Percentiles rank a stretch among this genome's conserved stretches.
Conservation (phyloP, 78 protist genomes). For the slime mould (Dictyostelium discoideum) region DNA sequence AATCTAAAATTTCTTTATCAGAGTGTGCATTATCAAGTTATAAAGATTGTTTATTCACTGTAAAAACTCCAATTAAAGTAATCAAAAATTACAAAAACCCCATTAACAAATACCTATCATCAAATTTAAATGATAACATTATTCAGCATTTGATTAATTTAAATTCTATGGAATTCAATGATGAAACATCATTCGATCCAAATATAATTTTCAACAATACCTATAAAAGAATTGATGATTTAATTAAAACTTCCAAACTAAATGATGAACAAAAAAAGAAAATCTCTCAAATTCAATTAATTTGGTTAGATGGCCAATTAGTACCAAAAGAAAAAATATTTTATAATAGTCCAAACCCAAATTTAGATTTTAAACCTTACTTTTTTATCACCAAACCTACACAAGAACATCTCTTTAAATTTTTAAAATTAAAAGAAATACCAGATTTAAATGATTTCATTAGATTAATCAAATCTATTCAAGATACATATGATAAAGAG, state of each 20-base stretch:
- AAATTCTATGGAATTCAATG: not conserved
- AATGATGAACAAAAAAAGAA: not conserved
- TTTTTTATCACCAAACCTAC: not conserved
- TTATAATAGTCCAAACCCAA: not conserved
- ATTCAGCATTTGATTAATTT: not conserved
- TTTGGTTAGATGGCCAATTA: not conserved
- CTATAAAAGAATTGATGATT: not conserved
- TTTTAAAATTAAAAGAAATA: not conserved
- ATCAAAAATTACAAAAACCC: not conserved
- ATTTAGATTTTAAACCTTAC: not conserved
- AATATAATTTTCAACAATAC: too few species aligned
- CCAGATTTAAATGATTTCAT: not conserved
- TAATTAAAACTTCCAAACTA: not conserved
- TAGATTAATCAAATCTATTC: not conserved
- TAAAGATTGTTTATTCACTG: not conserved
- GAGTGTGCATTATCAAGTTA: not conserved
- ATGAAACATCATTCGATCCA: too few species aligned
- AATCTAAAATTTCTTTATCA: not conserved
- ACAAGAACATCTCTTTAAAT: not conserved
- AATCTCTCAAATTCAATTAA: not conserved
- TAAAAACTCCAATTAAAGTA: not conserved
- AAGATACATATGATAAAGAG: not conserved
- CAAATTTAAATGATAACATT: not conserved
- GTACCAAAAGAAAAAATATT: not conserved
- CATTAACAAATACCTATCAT: not conserved